phyloP scores from a whole-genome alignment of 305 asterid species.

The Striga hermonthica region DNA sequence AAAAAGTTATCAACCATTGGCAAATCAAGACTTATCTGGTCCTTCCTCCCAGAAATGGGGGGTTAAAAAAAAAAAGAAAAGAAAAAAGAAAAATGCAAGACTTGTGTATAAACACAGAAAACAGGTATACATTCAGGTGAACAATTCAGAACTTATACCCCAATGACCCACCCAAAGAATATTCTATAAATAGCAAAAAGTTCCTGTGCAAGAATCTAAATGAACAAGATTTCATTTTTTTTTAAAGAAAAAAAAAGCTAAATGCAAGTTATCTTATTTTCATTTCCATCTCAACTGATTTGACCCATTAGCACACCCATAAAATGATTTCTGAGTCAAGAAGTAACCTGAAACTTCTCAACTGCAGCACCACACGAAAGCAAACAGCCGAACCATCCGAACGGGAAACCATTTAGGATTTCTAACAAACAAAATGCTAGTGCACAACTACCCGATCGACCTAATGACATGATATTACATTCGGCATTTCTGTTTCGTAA shows the following conservation, averaged over 20 bases:
- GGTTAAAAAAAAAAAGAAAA: too few species aligned
- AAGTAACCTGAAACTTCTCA: constrained; percentile 57
- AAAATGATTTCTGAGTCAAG: constrained; percentile 46
- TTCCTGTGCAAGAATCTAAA: not conserved
- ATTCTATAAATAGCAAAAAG: not conserved
- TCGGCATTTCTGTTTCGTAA: constrained; percentile 14
- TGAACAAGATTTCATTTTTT: not conserved
- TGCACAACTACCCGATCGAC: constrained; percentile 39
- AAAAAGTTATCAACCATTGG: constrained; percentile 12
- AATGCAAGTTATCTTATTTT: constrained; percentile 10
- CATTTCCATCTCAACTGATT: constrained; percentile 40
- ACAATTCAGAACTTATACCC: not conserved
- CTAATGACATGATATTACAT: constrained; percentile 30
- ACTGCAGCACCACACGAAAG: constrained; percentile 53
- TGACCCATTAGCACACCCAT: constrained; percentile 37
- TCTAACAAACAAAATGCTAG: constrained; percentile 29
- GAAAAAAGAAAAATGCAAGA: not conserved
- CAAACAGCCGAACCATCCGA: constrained; percentile 45
- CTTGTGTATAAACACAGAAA: not conserved
- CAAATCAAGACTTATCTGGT: not conserved
- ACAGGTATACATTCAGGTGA: not conserved
- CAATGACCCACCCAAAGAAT: not conserved
- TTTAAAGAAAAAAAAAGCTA: constrained; percentile 11
- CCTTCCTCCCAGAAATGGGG: too few species aligned
- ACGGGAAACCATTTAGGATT: constrained; percentile 33